Base-by-base conservation (phyloP, 208 protist species). In the Sergeia podlipaevii region DNA sequence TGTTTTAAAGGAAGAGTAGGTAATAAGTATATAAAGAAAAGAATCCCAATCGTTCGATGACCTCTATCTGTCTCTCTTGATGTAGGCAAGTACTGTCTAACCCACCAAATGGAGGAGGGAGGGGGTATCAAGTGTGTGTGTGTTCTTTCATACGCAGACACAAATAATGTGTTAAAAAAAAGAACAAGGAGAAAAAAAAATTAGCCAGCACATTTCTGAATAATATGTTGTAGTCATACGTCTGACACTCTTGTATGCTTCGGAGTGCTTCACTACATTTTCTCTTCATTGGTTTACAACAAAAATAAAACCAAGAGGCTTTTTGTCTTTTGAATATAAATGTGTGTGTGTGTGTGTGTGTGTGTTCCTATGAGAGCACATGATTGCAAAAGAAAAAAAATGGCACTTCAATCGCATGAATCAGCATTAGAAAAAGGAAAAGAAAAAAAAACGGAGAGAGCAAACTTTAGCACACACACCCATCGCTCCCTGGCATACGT, bases 81-180 rank as follows among this genome's bases (percentile, higher is more conserved):
- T n/a, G n/a, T n/a, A n/a, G n/a, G n/a, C n/a, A n/a, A n/a, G n/a
- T n/a, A n/a, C n/a, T n/a, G n/a, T n/a, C n/a, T n/a, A n/a, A n/a
- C n/a, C n/a, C n/a, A n/a, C n/a, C n/a, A n/a, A n/a, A n/a, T n/a
- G n/a, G n/a, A n/a, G n/a, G n/a, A n/a, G n/a, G n/a, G n/a, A n/a
- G n/a, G n/a, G n/a, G n/a, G n/a, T n/a, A n/a, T n/a, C n/a, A n/a
- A n/a, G n/a, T n/a, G n/a, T n/a, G n/a, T n/a, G n/a, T n/a, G n/a
- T n/a, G n/a, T n/a, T n/a, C n/a, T n/a, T n/a, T n/a, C n/a, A n/a
- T n/a, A n/a, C n/a, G n/a, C n/a, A n/a, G n/a, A n/a, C n/a, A n/a
- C n/a, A n/a, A 33, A 54, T 10, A 11, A 60, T 42, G 20, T 50
- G 49, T 20, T 38, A 50, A 49, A 17, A 36, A 32, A 21, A 53